phyloP scores from a whole-genome alignment of 2,329 filamentous ascomycete species.

The Fusarium sarcochroum region DNA sequence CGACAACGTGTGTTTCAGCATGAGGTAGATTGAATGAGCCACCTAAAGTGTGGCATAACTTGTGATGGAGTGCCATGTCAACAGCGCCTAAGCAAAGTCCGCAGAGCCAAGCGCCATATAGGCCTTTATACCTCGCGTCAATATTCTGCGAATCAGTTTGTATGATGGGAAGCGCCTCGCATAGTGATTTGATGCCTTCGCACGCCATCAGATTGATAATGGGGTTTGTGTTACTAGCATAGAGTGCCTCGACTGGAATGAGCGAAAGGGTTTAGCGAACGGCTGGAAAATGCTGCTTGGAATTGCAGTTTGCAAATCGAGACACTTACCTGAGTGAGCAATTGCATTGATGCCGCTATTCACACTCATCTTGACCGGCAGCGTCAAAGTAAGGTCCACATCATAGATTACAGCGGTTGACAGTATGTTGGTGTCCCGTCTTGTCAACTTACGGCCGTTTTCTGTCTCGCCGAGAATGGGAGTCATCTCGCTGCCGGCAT shows the following conservation, averaged over 20 bases:
- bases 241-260: constrained; percentile 69
- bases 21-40: constrained; percentile 75
- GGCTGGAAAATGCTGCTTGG: no score
- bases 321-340: constrained; percentile 60
- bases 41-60: constrained; percentile 75
- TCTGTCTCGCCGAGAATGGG: constrained; percentile 74
- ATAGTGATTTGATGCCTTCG: constrained; percentile 53
- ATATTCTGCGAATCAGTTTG: background rate
- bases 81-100: constrained; percentile 71
- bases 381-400: constrained; percentile 71
- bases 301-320: no score
- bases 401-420: constrained; percentile 75
- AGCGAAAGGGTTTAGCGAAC: no score
- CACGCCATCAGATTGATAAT: constrained; percentile 70
- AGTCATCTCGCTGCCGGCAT: constrained; percentile 75
- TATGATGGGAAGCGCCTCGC: background rate
- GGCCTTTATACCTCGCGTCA: constrained; percentile 53
- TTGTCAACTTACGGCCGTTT: constrained; percentile 70
- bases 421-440: constrained; percentile 69
- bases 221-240: constrained; percentile 73
- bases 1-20: constrained; percentile 74
- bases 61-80: constrained; percentile 76
- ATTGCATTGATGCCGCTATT: constrained; percentile 76
- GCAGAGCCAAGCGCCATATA: constrained; percentile 76
- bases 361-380: constrained; percentile 66